These are phyloP conservation scores for Suillus plorans DNA, from an alignment of 768 basidiomycete genomes.

Conservation along the genomic window DNA sequence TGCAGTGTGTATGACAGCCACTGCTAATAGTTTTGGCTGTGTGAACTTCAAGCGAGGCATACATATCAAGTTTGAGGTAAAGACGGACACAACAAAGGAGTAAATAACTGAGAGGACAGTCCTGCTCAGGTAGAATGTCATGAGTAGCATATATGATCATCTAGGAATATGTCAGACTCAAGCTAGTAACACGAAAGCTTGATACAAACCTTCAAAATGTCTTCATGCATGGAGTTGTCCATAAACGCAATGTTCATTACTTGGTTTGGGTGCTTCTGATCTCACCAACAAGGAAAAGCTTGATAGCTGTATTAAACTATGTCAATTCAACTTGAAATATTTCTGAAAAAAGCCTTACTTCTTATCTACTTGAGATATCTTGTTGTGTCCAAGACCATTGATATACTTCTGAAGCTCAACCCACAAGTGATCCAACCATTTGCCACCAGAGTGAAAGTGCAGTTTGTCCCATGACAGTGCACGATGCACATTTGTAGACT, in stretches of 20 bases:
- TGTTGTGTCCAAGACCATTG: slow-evolving; percentile 8
- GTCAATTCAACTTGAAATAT: no score
- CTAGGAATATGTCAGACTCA: not conserved
- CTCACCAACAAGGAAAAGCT: not conserved
- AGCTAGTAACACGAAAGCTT: not conserved
- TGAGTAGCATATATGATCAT: not conserved
- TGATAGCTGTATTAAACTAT: not conserved
- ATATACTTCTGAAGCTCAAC: slow-evolving; percentile 22
- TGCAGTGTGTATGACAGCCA: not conserved
- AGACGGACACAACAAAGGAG: not conserved
- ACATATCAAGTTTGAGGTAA: not conserved
- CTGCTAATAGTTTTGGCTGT: not conserved
- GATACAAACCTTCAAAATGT: not conserved
- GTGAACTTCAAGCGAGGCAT: not conserved
- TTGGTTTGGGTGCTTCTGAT: not conserved
- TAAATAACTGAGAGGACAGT: not conserved
- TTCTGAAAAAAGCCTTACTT: slow-evolving; percentile 14
- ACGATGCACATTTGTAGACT: slow-evolving; percentile 32
- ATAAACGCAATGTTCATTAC: not conserved
- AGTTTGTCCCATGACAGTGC: slow-evolving; percentile 39
- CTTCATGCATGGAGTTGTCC: not conserved
- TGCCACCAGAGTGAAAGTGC: slow-evolving; percentile 31
- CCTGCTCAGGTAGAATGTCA: not conserved
- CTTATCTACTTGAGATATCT: not conserved
- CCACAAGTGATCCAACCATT: not conserved